These are phyloP conservation scores for Paraconiothyrium brasiliense DNA, from an alignment of 2,329 filamentous ascomycete genomes.

Conservation along the genomic window DNA sequence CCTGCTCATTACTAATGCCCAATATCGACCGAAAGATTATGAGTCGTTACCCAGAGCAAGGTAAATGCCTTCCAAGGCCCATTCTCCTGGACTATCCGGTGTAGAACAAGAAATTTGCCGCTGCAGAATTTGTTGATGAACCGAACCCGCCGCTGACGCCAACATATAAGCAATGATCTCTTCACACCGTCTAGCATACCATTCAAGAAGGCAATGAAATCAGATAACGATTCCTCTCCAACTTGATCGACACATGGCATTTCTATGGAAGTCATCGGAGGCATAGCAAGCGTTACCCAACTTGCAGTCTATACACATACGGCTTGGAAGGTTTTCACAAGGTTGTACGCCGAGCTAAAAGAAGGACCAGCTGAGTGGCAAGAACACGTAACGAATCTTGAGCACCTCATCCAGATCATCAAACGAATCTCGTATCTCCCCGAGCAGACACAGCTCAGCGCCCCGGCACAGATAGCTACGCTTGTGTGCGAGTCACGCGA, in stretches of 20 bases:
- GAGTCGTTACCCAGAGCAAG: background rate
- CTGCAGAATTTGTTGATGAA: background rate
- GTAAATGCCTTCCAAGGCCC: background rate
- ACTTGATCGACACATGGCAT: background rate
- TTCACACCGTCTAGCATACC: background rate
- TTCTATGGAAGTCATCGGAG: background rate
- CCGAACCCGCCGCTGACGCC: background rate
- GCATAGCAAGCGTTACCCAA: constrained; percentile 5
- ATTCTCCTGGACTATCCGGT: background rate
- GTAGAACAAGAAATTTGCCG: background rate
- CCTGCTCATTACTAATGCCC: background rate
- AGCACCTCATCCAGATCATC: constrained; percentile 4
- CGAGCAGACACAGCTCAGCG: background rate
- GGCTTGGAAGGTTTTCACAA: background rate
- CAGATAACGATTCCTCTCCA: background rate
- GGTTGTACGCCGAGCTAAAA: background rate
- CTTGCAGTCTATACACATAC: constrained; percentile 4
- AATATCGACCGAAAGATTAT: background rate
- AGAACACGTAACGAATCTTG: background rate
- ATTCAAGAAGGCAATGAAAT: background rate
- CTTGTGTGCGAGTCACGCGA: background rate
- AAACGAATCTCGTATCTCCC: background rate
- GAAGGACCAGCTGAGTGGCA: constrained; percentile 4
- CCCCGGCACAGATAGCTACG: background rate
- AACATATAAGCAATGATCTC: background rate